These are phyloP conservation scores for Candida fluviatilis DNA, from an alignment of 805 yeast genomes.

Conservation along the genomic window DNA sequence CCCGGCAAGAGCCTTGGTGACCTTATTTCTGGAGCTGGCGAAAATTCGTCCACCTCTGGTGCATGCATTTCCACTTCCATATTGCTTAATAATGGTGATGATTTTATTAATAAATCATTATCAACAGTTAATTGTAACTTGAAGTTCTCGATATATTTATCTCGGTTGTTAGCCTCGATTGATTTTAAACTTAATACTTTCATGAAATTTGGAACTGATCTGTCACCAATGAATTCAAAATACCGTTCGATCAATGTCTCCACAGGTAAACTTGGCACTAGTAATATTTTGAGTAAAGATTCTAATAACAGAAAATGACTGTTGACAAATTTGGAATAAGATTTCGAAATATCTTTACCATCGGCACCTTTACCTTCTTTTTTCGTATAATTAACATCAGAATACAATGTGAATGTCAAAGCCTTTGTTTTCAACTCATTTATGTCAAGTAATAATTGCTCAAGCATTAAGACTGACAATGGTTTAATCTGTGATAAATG, in stretches of 20 bases:
- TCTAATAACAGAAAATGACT: constrained; percentile 46
- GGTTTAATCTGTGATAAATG: constrained; percentile 65
- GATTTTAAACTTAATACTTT: constrained; percentile 67
- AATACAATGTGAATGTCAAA: constrained; percentile 35
- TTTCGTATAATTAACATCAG: constrained; percentile 33
- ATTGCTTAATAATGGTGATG: constrained; percentile 26
- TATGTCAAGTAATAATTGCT: constrained; percentile 75
- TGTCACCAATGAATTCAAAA: constrained; percentile 63
- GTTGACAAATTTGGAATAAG: constrained; percentile 41
- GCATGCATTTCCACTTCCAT: constrained; percentile 22
- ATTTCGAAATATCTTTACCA: constrained; percentile 22
- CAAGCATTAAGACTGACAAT: constrained; percentile 62
- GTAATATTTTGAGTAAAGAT: constrained; percentile 60
- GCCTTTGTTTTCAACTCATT: constrained; percentile 58
- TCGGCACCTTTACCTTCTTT: constrained; percentile 15
- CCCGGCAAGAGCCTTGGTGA: constrained; percentile 24
- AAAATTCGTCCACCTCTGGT: neutral
- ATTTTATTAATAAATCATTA: constrained; percentile 20
- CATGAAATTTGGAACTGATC: constrained; percentile 54
- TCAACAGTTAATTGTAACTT: constrained; percentile 29
- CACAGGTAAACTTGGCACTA: constrained; percentile 59
- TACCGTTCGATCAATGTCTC: constrained; percentile 62
- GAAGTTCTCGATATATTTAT: constrained; percentile 33
- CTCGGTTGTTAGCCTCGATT: constrained; percentile 26
- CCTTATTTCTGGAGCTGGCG: constrained; percentile 14